phyloP scores from a whole-genome alignment of 2,329 filamentous ascomycete genomes.

The Cytospora leucostoma region DNA sequence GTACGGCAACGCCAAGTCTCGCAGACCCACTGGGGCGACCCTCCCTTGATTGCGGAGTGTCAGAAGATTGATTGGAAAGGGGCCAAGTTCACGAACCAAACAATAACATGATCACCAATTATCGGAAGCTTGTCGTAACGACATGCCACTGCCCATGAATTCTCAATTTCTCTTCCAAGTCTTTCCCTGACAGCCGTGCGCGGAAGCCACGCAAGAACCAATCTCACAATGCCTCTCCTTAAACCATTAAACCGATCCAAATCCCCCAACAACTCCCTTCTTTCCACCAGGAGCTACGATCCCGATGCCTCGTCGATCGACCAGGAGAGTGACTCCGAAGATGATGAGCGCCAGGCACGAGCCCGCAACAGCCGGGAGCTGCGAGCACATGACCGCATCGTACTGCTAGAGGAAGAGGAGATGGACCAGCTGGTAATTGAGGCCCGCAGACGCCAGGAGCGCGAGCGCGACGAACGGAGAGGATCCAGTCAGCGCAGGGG shows the following conservation, averaged over 20 bases:
- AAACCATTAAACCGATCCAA: constrained; percentile 26
- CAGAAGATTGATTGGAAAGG: constrained; percentile 14
- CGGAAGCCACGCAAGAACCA: constrained; percentile 20
- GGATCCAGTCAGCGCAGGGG: constrained; percentile 34
- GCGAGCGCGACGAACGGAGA: constrained; percentile 52
- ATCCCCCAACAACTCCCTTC: constrained; percentile 45
- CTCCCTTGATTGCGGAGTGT: constrained; percentile 15
- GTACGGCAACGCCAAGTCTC: constrained; percentile 16
- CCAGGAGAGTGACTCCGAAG: constrained; percentile 75
- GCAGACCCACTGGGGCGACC: constrained; percentile 14
- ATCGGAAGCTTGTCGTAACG: constrained; percentile 16
- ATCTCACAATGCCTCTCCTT: constrained; percentile 26
- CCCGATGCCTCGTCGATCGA: constrained; percentile 71
- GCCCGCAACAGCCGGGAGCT: constrained; percentile 71
- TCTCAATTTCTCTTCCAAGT: constrained; percentile 10
- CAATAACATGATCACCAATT: constrained; percentile 12
- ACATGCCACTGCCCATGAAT: constrained; percentile 18
- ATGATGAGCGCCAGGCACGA: constrained; percentile 67
- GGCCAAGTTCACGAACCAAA: constrained; percentile 8
- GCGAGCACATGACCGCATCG: constrained; percentile 66
- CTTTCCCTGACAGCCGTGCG: constrained; percentile 16
- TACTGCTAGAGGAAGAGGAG: constrained; percentile 77
- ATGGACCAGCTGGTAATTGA: constrained; percentile 61
- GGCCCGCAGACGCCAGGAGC: constrained; percentile 48
- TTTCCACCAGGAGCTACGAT: constrained; percentile 66